Base-by-base conservation (phyloP, 208 protist genomes). In the Endotrypanum monterogeii region DNA sequence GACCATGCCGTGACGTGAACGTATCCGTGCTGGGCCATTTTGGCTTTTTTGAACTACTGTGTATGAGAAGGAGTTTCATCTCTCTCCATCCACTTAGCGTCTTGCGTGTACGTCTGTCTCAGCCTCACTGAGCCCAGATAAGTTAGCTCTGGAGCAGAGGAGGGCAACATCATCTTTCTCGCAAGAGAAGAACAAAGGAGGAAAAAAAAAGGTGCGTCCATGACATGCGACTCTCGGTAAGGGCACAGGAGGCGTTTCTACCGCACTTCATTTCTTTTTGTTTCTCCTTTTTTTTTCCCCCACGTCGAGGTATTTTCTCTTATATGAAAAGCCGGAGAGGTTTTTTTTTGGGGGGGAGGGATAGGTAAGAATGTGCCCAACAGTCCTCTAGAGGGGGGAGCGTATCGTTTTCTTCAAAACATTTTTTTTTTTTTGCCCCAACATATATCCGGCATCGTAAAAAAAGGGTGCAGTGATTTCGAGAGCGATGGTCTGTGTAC, bases 1-100 rank as follows among this genome's bases (percentile, higher is more conserved):
- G 83, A 72, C 1, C 44, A 32, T 28, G 37, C 51, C 5, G 66
- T 68, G 46, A 74, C 74, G 65, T 74, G 37, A 55, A 57, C 7
- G 48, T 55, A 8, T 68, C 63, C 25, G 60, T 44, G 37, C 60
- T 18, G 9, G 28, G 4, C 16, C 12, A 14, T 48, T 48, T 48
- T 48, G 5, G 44, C 0, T 48, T 11, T 48, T 12, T 62, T 35
- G 57, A 62, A 62, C 30, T 28, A 4, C 30, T 62, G 14, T 14
- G 28, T 32, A 23, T 25, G n/a, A 7, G 7, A 18, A 18, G 4
- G 28, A 39, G 18, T 61, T n/a, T 61, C 23, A 5, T 41, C 32
- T 32, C 18, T 32, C 14, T 25, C n/a, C 51, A 11, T n/a, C 52
- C 52, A 14, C 25, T 23, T 23, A 14, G 3, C 52, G 11, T 51